Evolutionary conservation across 2,329 filamentous ascomycete genomes (phyloP), one percentile per base, ranked within the genome.

Genomic region (Cucurbitaria berberidis): DNA sequence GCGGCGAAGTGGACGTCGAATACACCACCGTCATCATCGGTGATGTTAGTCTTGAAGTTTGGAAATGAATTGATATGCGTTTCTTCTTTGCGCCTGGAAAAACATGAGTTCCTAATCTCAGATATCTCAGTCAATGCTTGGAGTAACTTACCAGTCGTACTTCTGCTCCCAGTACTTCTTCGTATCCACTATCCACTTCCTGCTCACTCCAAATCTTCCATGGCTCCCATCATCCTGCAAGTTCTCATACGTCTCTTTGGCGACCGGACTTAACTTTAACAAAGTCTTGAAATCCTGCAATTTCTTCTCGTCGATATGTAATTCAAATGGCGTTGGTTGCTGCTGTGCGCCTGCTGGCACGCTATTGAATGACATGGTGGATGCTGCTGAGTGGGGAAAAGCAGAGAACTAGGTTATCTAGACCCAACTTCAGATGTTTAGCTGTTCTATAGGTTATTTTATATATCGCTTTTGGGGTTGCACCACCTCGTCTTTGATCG

Each of bases 1-100:
- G 78, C 83, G 1, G 77, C 66, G 61, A 86, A 86, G 60, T 86
- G 83, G 35, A 86, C 72, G 3, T 75, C 64, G 49, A 79, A 74
- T 0, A 59, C 62, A 10, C 58, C 55, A 16, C 72, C 70, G 6
- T 76, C 70, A 5, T 69, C 67, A 21, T 80, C 77, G 10, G 74
- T 71, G 45, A 84, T 72, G 0, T 69, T 56, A 0, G 74, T 68
- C 1, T 69, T 80, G 70, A 78, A 84, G 54, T 84, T 81, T 1
- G 81, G 81, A 39, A 81, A 80, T 11, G 69, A 74, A 61, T 84
- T 84, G 59, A 83, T 78, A 15, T 64, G 60, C 16, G 68, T 65
- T 62, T 77, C 79, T 53, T 74, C 65, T 66, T 63, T 67, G 57
- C 72, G 73, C 78, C 69, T 70, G 10, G 5, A 18, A 15, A 11